phyloP scores from a whole-genome alignment of 2,329 filamentous ascomycete species.

The Sarocladiaceae sp. region DNA sequence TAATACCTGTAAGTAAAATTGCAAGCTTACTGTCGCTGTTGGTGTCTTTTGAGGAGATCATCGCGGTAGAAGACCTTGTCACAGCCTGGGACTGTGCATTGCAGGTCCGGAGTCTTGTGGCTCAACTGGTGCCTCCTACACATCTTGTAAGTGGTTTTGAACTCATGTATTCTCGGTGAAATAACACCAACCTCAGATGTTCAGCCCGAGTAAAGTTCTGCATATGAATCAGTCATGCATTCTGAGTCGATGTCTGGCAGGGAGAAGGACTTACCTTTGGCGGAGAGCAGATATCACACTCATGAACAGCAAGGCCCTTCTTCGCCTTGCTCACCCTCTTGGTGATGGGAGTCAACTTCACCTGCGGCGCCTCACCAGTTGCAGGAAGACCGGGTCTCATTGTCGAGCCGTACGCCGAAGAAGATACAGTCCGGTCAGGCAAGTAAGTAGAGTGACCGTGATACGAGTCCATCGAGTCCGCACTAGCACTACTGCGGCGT shows the following conservation, averaged over 20 bases:
- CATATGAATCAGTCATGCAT: background rate
- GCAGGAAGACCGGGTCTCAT: slow-evolving; percentile 38
- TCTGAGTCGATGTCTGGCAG: background rate
- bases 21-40: slow-evolving; percentile 40
- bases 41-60: slow-evolving; percentile 56
- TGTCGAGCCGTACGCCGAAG: background rate
- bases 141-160: slow-evolving; percentile 20
- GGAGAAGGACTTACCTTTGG: slow-evolving; percentile 37
- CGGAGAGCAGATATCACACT: slow-evolving; percentile 47
- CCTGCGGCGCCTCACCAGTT: slow-evolving; percentile 29
- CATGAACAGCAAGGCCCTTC: slow-evolving; percentile 56
- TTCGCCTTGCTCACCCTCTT: slow-evolving; percentile 53
- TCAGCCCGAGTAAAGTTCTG: slow-evolving; percentile 61
- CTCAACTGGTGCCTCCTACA: slow-evolving; percentile 56
- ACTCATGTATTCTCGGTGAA: background rate
- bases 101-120: slow-evolving; percentile 49
- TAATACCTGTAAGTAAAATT: background rate
- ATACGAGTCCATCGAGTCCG: slow-evolving; percentile 44
- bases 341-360: slow-evolving; percentile 54
- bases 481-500: slow-evolving; percentile 41
- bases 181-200: slow-evolving; percentile 48
- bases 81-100: slow-evolving; percentile 50
- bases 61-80: slow-evolving; percentile 54
- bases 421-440: slow-evolving; percentile 20
- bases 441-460: slow-evolving; percentile 17